A percentile compares a stretch with the other conserved stretches of the same genome.
Conservation (phyloP, 495 filamentous ascomycete genomes). For the Parmelia sp. region DNA sequence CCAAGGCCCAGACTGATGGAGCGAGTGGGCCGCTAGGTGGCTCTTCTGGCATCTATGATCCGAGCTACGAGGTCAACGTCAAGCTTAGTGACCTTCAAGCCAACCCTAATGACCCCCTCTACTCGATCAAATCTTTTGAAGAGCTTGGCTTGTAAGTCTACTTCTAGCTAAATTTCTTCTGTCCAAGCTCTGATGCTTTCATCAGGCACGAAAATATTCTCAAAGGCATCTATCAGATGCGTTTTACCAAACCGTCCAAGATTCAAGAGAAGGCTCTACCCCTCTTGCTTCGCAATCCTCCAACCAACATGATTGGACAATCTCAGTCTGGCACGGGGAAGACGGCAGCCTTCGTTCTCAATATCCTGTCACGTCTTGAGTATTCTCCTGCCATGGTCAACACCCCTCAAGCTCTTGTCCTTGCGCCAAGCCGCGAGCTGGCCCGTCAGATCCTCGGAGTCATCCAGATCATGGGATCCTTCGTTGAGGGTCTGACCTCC, state of each 20-base stretch:
- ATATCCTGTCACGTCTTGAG: conserved; percentile 79
- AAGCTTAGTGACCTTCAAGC: conserved; percentile 84
- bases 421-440: conserved; percentile 90
- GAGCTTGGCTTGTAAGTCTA: conserved; percentile 71
- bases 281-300: conserved; percentile 73
- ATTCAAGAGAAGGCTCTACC: conserved; percentile 92
- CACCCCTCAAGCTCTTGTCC: conserved; percentile 76
- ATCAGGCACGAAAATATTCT: conserved; percentile 46
- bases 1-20: conserved; percentile 47
- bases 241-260: conserved; percentile 92
- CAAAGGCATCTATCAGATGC: conserved; percentile 65
- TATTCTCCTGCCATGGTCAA: conserved; percentile 46
- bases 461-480: conserved; percentile 71
- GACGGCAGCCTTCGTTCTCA: conserved; percentile 92
- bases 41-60: conserved; percentile 58
- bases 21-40: conserved; percentile 38
- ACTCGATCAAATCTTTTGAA: conserved; percentile 77
- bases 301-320: conserved; percentile 89
- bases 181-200: conserved; percentile 5
- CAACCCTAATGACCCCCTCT: conserved; percentile 80
- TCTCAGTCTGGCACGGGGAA: conserved; percentile 98
- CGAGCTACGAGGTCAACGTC: conserved; percentile 76
- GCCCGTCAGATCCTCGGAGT: conserved; percentile 91
- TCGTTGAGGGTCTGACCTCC: conserved; percentile 62
- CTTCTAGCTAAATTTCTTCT: neutral